Conservation (phyloP, 805 yeast genomes). For the Groenewaldozyma salmanticensis region DNA sequence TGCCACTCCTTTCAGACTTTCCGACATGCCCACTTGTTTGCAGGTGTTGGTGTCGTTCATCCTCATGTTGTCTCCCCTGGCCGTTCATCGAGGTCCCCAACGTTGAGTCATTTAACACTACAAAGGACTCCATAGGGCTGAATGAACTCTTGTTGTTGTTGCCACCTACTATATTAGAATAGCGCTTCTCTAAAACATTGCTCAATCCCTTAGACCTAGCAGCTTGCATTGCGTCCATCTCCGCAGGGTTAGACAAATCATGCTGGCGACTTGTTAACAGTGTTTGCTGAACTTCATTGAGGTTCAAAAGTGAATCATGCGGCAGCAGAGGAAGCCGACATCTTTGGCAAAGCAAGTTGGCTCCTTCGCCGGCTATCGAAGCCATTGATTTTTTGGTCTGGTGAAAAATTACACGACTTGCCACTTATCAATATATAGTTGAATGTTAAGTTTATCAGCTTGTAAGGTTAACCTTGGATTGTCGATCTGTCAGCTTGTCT, state of each 20-base stretch:
- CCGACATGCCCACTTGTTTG: not conserved
- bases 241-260: constrained; percentile 14
- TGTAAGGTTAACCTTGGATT: too few species aligned
- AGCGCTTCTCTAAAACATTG: constrained; percentile 7
- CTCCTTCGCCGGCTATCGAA: too few species aligned
- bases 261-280: constrained; percentile 35
- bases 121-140: constrained; percentile 17
- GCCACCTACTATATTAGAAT: constrained; percentile 13
- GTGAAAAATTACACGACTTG: too few species aligned
- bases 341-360: constrained; percentile 46
- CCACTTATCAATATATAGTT: too few species aligned
- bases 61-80: not conserved
- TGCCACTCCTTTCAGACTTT: not conserved
- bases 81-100: constrained; percentile 12
- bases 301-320: constrained; percentile 44
- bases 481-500: too few species aligned
- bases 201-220: constrained; percentile 8
- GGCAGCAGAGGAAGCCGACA: constrained; percentile 50
- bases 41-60: not conserved
- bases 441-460: too few species aligned
- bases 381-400: too few species aligned
- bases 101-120: constrained; percentile 17
- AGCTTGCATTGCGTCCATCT: constrained; percentile 2
- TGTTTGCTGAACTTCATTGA: constrained; percentile 47
- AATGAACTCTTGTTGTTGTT: not conserved